Evolutionary conservation across 805 yeast species (phyloP), one percentile per base, ranked within the genome.

Genomic region (Candida yuanshanica): DNA sequence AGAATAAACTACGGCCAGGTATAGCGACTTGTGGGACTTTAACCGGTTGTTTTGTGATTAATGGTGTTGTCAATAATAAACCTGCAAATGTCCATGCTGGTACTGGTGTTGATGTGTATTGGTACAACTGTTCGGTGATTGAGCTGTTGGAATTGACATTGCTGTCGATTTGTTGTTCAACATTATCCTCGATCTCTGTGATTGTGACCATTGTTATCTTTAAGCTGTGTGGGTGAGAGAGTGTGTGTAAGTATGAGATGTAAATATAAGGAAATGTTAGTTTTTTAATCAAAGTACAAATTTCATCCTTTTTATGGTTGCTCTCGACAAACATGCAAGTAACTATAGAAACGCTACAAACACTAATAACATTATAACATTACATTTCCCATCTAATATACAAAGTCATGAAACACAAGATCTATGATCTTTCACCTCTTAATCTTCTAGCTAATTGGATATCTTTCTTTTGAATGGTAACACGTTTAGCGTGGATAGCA

Each of bases 401-500:
- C 55, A 49, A 39, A 39, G n/a, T 24, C 31, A 17, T 35, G 16
- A 44, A 39, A 38, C 21, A 38, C 20, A 3, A 54, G 29, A 50
- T 47, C 64, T 79, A 85, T 55, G 91, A 78, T 82, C 93, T 83
- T 75, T 85, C 95, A 70, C 97, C 98, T 74, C 97, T 83, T 67
- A 91, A 81, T 77, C 98, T 85, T 76, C 97, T 85, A 55, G 98
- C 99, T 65, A 91, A 78, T 66, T 90, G 96, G 67, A 91, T 87
- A 70, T 91, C 99, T 75, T 90, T 90, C 87, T 89, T 91, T 79
- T 88, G 96, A 63, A 91, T 88, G 52, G 99, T 91, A 58, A 91
- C 98, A 74, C 99, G 84, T 82, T 93, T 91, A 62, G 98, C 99
- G 72, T 91, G 99, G 56, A 89, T 87, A 52, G 98, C 97, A 74